Percentiles rank a stretch among this genome's conserved stretches.
Evolutionary conservation across 2,329 filamentous ascomycete species (phyloP).

Genomic region (Fonsecaea multimorphosa): DNA sequence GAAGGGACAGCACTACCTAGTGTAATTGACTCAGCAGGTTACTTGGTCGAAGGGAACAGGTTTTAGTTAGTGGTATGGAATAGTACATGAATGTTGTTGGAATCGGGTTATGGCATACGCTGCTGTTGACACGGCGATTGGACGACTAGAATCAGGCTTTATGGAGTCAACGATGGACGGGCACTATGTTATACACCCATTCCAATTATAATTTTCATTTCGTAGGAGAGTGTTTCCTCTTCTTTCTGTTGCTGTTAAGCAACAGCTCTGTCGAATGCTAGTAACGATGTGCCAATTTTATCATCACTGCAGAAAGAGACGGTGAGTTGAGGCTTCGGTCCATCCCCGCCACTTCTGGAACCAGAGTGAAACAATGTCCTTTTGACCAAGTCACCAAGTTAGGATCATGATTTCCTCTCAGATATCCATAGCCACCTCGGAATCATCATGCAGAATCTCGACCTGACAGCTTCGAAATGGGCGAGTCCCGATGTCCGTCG

Average conservation of each 20-base stretch:
- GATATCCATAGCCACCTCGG: not conserved
- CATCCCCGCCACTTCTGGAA: not conserved
- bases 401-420: not conserved
- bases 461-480: conserved; percentile 34
- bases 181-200: not conserved
- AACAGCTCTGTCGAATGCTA: not conserved
- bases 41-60: not conserved
- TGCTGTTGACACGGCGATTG: not conserved
- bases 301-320: not conserved
- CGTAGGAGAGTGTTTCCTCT: not conserved
- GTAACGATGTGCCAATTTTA: not conserved
- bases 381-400: not conserved
- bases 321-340: not conserved
- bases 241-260: too few species aligned
- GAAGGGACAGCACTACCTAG: conserved; percentile 18
- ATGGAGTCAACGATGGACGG: not conserved
- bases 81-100: not conserved
- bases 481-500: conserved; percentile 33
- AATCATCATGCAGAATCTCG: conserved; percentile 20
- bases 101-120: not conserved
- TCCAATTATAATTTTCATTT: not conserved
- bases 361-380: not conserved
- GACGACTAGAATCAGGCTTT: not conserved
- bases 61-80: not conserved
- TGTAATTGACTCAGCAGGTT: conserved; percentile 4